Conservation (phyloP, 2,329 filamentous ascomycete species). For the Fusarium sp. region DNA sequence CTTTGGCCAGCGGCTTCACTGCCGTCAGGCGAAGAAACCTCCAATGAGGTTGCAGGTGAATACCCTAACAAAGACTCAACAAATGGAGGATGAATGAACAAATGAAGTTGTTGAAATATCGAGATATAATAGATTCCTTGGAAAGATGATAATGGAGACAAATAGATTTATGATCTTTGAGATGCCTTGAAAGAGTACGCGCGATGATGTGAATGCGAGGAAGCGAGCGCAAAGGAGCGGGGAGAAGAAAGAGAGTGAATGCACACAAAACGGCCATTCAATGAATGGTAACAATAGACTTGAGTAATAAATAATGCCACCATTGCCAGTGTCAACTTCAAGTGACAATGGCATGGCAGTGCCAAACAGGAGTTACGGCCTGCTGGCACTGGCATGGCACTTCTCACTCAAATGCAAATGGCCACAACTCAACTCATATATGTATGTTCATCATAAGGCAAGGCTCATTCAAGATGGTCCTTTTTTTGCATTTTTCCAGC, state of each 20-base stretch:
- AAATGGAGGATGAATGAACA: background rate
- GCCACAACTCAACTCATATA: background rate
- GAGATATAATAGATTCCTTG: background rate
- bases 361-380: background rate
- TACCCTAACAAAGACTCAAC: background rate
- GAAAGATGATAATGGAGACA: background rate
- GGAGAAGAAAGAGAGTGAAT: background rate
- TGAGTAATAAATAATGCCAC: background rate
- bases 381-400: conserved; percentile 24
- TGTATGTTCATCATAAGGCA: conserved; percentile 32
- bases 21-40: background rate
- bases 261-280: background rate
- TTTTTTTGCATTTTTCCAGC: conserved; percentile 47
- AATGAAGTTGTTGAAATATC: background rate
- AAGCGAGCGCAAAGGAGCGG: background rate
- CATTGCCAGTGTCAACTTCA: background rate
- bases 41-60: background rate
- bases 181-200: background rate
- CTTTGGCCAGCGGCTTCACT: background rate
- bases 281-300: background rate
- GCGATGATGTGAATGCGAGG: background rate
- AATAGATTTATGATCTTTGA: background rate
- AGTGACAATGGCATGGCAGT: background rate
- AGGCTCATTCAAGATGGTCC: conserved; percentile 44
- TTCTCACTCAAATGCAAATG: conserved; percentile 1